Evolutionary conservation across 768 basidiomycete genomes (phyloP).

Genomic region (Pisolithus marmoratus): DNA sequence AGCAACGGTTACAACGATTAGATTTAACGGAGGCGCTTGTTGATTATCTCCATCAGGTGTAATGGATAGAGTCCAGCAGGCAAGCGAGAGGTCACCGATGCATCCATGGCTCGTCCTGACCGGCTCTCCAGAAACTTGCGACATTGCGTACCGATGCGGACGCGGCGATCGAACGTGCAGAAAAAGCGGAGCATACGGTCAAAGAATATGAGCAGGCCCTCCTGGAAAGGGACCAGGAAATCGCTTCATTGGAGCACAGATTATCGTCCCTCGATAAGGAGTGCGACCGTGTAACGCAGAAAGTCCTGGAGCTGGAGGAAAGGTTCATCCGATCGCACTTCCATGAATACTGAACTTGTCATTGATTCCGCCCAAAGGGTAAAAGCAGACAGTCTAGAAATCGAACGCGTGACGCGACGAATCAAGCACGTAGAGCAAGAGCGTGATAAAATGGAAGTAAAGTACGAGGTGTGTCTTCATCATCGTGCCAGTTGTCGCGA

Average conservation of each 20-base stretch:
- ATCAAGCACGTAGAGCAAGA: slow-evolving; percentile 83
- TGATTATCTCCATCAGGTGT: too few relatives aligned
- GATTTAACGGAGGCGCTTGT: too few relatives aligned
- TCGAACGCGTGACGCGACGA: slow-evolving; percentile 95
- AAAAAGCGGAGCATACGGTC: not conserved
- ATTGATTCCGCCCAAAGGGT: slow-evolving; percentile 51
- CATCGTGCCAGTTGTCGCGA: not conserved
- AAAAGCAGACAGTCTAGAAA: slow-evolving; percentile 82
- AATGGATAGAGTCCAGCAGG: not conserved
- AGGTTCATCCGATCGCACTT: not conserved
- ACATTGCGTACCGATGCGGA: not conserved
- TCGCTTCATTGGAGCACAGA: not conserved
- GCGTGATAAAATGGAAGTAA: slow-evolving; percentile 89
- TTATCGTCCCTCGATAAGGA: not conserved
- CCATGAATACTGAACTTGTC: not conserved
- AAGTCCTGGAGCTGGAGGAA: not conserved
- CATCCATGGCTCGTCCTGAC: too few relatives aligned
- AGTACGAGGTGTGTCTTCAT: slow-evolving; percentile 70
- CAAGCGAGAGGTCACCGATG: not conserved
- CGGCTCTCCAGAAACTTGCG: not conserved
- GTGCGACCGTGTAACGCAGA: not conserved
- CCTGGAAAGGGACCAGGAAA: not conserved
- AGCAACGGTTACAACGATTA: too few relatives aligned
- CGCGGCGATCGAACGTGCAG: not conserved
- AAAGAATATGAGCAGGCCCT: not conserved